phyloP scores from a whole-genome alignment of 2,329 filamentous ascomycete genomes.

The Alternaria ethzedia region DNA sequence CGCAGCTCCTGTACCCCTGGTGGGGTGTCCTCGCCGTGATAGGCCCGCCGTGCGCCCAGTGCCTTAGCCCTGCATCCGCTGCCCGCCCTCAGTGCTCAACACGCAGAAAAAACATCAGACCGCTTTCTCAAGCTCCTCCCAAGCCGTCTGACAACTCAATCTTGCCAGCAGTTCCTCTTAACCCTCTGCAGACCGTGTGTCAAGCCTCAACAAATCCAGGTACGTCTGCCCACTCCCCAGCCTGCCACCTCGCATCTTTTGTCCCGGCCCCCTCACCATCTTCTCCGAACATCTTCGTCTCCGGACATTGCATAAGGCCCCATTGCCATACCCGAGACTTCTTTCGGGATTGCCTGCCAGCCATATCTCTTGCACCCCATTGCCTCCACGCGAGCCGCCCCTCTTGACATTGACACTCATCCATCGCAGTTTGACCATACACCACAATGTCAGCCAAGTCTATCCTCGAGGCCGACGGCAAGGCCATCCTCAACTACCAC shows the following conservation, averaged over 20 bases:
- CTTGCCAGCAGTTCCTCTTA: constrained; percentile 19
- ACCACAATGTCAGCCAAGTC: constrained; percentile 89
- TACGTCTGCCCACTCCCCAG: constrained; percentile 36
- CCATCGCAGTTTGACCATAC: constrained; percentile 27
- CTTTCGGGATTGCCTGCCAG: constrained; percentile 16
- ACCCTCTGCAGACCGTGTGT: constrained; percentile 15
- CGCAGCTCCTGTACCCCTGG: constrained; percentile 20
- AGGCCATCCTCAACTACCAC: constrained; percentile 99
- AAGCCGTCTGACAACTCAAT: constrained; percentile 29
- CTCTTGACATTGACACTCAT: constrained; percentile 29
- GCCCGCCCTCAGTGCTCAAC: constrained; percentile 36
- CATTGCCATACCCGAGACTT: constrained; percentile 24
- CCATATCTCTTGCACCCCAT: constrained; percentile 9
- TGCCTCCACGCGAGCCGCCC: constrained; percentile 21
- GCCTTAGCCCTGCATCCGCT: constrained; percentile 26
- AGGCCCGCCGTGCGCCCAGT: constrained; percentile 16
- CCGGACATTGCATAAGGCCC: constrained; percentile 28
- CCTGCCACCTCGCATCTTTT: constrained; percentile 16
- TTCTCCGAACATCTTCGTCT: constrained; percentile 20
- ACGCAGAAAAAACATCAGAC: constrained; percentile 47
- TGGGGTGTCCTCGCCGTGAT: constrained; percentile 7
- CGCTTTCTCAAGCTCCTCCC: constrained; percentile 32
- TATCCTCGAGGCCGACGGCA: constrained; percentile 98
- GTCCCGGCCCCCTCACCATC: constrained; percentile 27
- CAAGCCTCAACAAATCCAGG: constrained; percentile 40